These are phyloP conservation scores for Acrocalymma vagum DNA, from an alignment of 2,329 filamentous ascomycete species.

Conservation along the genomic window DNA sequence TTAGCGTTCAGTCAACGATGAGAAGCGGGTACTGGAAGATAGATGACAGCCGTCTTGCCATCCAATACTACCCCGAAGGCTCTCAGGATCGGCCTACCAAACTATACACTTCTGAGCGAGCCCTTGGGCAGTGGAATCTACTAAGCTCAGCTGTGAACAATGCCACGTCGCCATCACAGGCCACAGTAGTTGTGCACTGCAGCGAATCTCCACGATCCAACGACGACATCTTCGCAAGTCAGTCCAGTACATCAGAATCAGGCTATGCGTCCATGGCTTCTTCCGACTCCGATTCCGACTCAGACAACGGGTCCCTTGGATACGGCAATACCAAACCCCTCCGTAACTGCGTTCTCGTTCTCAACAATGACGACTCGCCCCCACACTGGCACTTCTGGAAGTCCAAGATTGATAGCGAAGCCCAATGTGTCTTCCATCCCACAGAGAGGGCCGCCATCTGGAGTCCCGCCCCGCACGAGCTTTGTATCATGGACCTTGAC, in stretches of 20 bases:
- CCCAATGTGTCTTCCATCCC: constrained; percentile 4
- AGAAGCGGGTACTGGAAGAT: too few relatives aligned
- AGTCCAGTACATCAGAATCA: constrained; percentile 8
- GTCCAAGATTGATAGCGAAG: neutral
- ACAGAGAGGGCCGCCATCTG: neutral
- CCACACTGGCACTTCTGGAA: constrained; percentile 9
- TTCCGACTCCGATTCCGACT: constrained; percentile 3
- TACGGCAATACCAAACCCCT: neutral
- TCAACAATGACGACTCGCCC: neutral
- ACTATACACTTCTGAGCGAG: neutral
- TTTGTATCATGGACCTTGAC: neutral
- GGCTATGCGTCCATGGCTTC: constrained; percentile 7
- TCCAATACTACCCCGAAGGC: neutral
- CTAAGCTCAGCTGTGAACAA: neutral
- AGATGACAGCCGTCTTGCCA: too few relatives aligned
- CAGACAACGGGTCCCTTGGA: constrained; percentile 1
- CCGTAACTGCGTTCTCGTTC: constrained; percentile 8
- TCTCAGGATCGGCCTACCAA: neutral
- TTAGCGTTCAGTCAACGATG: too few relatives aligned
- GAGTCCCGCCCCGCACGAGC: constrained; percentile 3
- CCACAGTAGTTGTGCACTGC: constrained; percentile 5
- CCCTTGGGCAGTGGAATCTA: neutral
- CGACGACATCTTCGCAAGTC: neutral
- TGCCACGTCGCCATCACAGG: neutral
- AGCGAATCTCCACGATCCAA: neutral